Conservation (phyloP, 1,284 basidiomycete genomes). For the Rhodofomes roseus region DNA sequence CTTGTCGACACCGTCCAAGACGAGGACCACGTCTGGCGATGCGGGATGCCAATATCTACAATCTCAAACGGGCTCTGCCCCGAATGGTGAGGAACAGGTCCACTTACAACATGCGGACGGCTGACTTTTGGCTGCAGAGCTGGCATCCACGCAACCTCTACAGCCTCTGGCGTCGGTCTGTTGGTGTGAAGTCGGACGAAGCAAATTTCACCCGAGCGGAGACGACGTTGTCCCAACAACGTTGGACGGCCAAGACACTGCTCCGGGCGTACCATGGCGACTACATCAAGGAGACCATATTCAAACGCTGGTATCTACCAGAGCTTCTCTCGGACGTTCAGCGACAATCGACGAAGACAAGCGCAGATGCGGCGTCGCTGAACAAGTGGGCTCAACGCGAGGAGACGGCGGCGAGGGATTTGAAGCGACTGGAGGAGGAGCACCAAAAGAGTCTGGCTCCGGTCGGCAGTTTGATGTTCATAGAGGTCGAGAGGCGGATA, state of each 20-base stretch:
- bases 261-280: conserved; percentile 96
- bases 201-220: conserved; percentile 54
- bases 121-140: conserved; percentile 47
- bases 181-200: conserved; percentile 39
- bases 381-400: conserved; percentile 51
- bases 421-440: conserved; percentile 47
- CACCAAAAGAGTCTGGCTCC: conserved; percentile 66
- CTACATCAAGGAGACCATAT: conserved; percentile 88
- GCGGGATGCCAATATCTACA: conserved; percentile 38
- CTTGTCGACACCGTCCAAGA: background rate
- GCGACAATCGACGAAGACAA: conserved; percentile 40
- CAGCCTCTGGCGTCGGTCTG: conserved; percentile 59
- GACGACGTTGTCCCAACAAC: conserved; percentile 81
- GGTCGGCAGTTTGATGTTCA: conserved; percentile 88
- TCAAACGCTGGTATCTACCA: conserved; percentile 96
- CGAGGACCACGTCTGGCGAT: conserved; percentile 19
- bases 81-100: conserved; percentile 34
- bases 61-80: conserved; percentile 36
- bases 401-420: conserved; percentile 41
- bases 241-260: conserved; percentile 89
- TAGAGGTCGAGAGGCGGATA: conserved; percentile 90
- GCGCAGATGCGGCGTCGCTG: conserved; percentile 16
- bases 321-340: conserved; percentile 84
- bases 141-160: conserved; percentile 77
- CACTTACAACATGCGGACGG: background rate